These are phyloP conservation scores for Neopestalotiopsis sp. DNA, from an alignment of 2,329 filamentous ascomycete genomes.

Conservation along the genomic window DNA sequence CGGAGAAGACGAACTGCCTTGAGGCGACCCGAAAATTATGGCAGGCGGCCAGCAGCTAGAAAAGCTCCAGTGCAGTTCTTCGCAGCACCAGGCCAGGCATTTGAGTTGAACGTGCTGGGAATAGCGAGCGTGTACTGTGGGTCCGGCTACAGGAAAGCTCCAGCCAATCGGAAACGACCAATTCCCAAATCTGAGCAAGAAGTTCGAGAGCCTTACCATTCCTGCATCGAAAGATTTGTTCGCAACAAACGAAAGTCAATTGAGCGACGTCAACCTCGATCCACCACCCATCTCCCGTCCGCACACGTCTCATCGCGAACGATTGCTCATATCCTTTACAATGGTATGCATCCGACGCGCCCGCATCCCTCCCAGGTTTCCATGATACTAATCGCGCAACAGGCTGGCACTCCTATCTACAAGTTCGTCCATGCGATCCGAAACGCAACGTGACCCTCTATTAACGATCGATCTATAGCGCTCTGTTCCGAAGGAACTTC, in stretches of 20 bases:
- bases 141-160: slow-evolving; percentile 31
- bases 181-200: slow-evolving; percentile 26
- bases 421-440: slow-evolving; percentile 53
- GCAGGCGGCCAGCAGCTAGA: not conserved
- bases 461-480: slow-evolving; percentile 57
- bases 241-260: slow-evolving; percentile 17
- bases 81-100: not conserved
- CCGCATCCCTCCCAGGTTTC: slow-evolving; percentile 18
- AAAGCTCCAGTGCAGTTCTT: not conserved
- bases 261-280: slow-evolving; percentile 20
- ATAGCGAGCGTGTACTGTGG: not conserved
- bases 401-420: slow-evolving; percentile 58
- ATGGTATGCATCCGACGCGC: slow-evolving; percentile 59
- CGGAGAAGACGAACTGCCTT: not conserved
- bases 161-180: slow-evolving; percentile 39
- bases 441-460: slow-evolving; percentile 20
- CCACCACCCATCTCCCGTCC: slow-evolving; percentile 1
- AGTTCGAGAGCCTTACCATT: slow-evolving; percentile 16
- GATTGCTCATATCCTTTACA: slow-evolving; percentile 38
- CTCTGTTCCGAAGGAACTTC: slow-evolving; percentile 85
- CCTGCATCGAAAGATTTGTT: slow-evolving; percentile 10
- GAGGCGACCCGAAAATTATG: not conserved
- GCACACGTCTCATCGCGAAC: slow-evolving; percentile 18
- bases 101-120: not conserved
- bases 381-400: slow-evolving; percentile 39